phyloP scores from a whole-genome alignment of 768 basidiomycete genomes.

The Dioszegia aurantiaca region DNA sequence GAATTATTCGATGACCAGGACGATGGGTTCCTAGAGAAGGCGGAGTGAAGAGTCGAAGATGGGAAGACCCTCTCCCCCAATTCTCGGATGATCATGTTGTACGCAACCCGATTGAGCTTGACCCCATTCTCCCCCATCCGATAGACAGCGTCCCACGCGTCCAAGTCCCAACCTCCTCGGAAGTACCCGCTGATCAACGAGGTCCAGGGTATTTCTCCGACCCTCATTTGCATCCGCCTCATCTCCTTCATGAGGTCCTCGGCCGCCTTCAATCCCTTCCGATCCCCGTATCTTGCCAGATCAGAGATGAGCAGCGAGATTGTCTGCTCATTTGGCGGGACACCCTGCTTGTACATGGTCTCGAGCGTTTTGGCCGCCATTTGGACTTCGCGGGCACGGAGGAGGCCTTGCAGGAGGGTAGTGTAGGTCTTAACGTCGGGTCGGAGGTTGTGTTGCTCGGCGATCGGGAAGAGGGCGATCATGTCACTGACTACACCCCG shows the following conservation, averaged over 20 bases:
- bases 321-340: constrained; percentile 70
- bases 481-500: constrained; percentile 65
- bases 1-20: constrained; percentile 54
- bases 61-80: constrained; percentile 28
- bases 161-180: constrained; percentile 58
- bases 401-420: constrained; percentile 73
- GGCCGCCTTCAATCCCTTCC: constrained; percentile 61
- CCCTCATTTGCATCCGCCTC: constrained; percentile 57
- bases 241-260: constrained; percentile 71
- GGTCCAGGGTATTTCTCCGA: constrained; percentile 82
- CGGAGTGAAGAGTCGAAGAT: constrained; percentile 49
- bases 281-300: constrained; percentile 62
- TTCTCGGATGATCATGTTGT: constrained; percentile 66
- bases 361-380: constrained; percentile 64
- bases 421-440: constrained; percentile 87
- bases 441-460: constrained; percentile 59
- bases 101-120: constrained; percentile 63
- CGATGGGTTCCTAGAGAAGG: background rate
- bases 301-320: constrained; percentile 77
- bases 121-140: constrained; percentile 62
- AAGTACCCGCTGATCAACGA: constrained; percentile 71
- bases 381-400: constrained; percentile 66
- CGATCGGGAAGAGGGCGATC: constrained; percentile 60
- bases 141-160: constrained; percentile 36
- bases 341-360: constrained; percentile 72